phyloP scores from a whole-genome alignment of 2,329 filamentous ascomycete genomes.

The Zymoseptoria crescenta region DNA sequence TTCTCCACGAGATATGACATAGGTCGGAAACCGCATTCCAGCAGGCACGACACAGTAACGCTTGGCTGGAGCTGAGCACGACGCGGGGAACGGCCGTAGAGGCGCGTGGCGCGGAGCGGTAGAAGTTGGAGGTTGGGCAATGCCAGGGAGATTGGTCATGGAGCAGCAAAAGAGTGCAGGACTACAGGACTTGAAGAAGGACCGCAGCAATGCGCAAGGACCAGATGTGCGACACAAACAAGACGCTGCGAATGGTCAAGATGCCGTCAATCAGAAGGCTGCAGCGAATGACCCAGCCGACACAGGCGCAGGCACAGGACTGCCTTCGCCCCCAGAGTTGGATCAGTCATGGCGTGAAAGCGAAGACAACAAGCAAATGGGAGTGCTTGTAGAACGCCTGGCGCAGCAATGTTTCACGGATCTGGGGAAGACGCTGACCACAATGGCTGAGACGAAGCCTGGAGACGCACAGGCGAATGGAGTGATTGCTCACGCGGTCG shows the following conservation, averaged over 20 bases:
- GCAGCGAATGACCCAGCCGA: slow-evolving; percentile 11
- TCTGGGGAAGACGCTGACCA: slow-evolving; percentile 60
- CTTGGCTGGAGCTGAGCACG: slow-evolving; percentile 3
- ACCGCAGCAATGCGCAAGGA: slow-evolving; percentile 22
- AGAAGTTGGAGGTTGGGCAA: slow-evolving; percentile 22
- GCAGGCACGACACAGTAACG: neutral
- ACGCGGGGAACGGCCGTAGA: neutral
- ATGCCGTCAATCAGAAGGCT: neutral
- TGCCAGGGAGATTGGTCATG: slow-evolving; percentile 45
- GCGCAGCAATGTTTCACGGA: slow-evolving; percentile 78
- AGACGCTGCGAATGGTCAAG: slow-evolving; percentile 10
- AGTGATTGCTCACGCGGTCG: slow-evolving; percentile 32
- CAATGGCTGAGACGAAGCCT: slow-evolving; percentile 60
- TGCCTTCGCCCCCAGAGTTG: slow-evolving; percentile 41
- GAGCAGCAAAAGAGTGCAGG: slow-evolving; percentile 36
- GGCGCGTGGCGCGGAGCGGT: slow-evolving; percentile 5
- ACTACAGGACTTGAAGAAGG: slow-evolving; percentile 29
- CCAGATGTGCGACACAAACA: slow-evolving; percentile 13
- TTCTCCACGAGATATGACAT: neutral
- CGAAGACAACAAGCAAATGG: slow-evolving; percentile 67
- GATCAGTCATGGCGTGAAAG: slow-evolving; percentile 55
- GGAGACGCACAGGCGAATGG: slow-evolving; percentile 42
- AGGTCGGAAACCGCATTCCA: neutral
- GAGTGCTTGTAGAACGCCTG: slow-evolving; percentile 65
- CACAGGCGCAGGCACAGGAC: neutral